These are phyloP conservation scores for Globisporangium camurandrum DNA, from an alignment of 352 stramenopile species.

Conservation along the genomic window DNA sequence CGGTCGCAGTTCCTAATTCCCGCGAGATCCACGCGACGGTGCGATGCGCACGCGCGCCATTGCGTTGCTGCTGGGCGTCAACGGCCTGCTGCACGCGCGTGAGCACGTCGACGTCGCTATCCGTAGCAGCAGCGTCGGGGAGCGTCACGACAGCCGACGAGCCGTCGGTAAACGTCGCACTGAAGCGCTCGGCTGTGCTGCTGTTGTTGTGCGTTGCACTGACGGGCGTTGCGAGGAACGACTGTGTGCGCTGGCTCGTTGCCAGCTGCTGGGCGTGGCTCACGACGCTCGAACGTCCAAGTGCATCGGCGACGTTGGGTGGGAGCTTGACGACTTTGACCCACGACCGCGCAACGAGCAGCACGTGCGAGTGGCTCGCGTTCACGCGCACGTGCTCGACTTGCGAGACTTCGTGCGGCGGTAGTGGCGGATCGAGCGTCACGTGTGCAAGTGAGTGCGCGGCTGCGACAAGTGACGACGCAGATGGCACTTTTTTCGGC, in stretches of 20 bases:
- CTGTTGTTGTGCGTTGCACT: background rate
- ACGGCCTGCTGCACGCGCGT: slow-evolving; percentile 22
- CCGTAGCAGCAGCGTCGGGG: slow-evolving; percentile 8
- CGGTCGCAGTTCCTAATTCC: slow-evolving; percentile 37
- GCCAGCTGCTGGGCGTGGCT: slow-evolving; percentile 2
- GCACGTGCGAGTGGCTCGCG: slow-evolving; percentile 34
- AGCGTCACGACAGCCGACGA: slow-evolving; percentile 17
- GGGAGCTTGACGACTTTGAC: slow-evolving; percentile 56
- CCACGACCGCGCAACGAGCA: slow-evolving; percentile 52
- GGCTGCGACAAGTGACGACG: too few relatives aligned
- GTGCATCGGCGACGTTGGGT: slow-evolving; percentile 6
- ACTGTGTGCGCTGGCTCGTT: slow-evolving; percentile 1
- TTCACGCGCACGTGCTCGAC: slow-evolving; percentile 62
- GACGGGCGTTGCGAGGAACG: background rate
- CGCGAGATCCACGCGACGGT: slow-evolving; percentile 37
- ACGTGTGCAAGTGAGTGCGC: slow-evolving; percentile 30
- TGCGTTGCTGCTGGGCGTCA: slow-evolving; percentile 7
- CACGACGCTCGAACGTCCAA: slow-evolving; percentile 3
- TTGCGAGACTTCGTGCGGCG: slow-evolving; percentile 29
- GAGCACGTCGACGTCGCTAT: slow-evolving; percentile 15
- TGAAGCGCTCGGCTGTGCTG: slow-evolving; percentile 25
- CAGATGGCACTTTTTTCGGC: slow-evolving; percentile 9
- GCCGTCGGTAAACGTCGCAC: slow-evolving; percentile 44
- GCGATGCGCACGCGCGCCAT: too few relatives aligned
- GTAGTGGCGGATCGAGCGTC: slow-evolving; percentile 50